phyloP scores from a whole-genome alignment of 169 alveolate species.

The Perkinsus chesapeaki region DNA sequence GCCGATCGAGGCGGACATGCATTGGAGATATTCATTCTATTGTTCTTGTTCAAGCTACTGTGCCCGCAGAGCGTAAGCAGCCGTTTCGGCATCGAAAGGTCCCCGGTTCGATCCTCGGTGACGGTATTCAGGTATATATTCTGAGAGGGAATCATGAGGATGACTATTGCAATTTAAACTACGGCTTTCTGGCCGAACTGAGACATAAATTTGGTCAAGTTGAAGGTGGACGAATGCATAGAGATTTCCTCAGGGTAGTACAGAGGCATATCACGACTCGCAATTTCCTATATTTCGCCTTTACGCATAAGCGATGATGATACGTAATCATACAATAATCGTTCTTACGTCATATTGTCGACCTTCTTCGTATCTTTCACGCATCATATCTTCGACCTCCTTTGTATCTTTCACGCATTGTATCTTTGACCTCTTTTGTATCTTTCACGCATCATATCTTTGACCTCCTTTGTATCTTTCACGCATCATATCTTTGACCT shows the following conservation, averaged over 20 bases:
- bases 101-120: background rate
- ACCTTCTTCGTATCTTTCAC: no score
- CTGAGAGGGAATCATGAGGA: slow-evolving; percentile 76
- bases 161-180: slow-evolving; percentile 63
- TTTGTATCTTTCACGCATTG: no score
- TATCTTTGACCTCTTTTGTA: no score
- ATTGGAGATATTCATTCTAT: slow-evolving; percentile 64
- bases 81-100: background rate
- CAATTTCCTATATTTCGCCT: no score
- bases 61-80: slow-evolving; percentile 58
- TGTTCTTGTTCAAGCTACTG: slow-evolving; percentile 70
- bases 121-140: slow-evolving; percentile 25
- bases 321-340: no score
- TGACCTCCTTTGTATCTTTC: no score
- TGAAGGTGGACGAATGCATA: background rate
- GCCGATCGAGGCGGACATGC: slow-evolving; percentile 82
- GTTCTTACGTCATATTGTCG: no score
- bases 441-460: no score
- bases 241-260: background rate
- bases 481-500: no score
- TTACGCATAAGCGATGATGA: no score
- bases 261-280: background rate
- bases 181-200: slow-evolving; percentile 70
- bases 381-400: no score
- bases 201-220: background rate